Percentiles rank a stretch among this genome's conserved stretches.
phyloP scores from a whole-genome alignment of 257 asterid genomes.

The Misopates orontium region DNA sequence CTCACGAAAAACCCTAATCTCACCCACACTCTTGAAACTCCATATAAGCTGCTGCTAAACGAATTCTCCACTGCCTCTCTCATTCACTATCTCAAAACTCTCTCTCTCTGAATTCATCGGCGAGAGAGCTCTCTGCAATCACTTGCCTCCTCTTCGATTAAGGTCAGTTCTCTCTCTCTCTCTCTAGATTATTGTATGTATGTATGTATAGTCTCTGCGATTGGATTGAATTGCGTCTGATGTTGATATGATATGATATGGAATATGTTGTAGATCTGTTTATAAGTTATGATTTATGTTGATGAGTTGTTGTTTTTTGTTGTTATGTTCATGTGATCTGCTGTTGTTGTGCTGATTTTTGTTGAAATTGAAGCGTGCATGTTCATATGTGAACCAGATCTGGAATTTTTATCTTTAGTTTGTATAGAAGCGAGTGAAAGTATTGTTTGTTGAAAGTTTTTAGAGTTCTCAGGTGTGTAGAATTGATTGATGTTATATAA shows the following conservation, averaged over 20 bases:
- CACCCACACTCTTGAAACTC: too few relatives aligned
- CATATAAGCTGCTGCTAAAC: neutral
- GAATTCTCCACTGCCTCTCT: slow-evolving; percentile 1
- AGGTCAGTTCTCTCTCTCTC: neutral
- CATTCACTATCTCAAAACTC: neutral
- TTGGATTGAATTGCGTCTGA: neutral
- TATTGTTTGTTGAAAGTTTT: too few relatives aligned
- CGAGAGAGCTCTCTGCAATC: slow-evolving; percentile 1
- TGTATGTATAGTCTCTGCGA: neutral
- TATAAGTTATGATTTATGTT: neutral
- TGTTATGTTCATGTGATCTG: too few relatives aligned
- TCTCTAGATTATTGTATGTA: neutral
- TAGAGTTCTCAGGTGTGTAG: too few relatives aligned
- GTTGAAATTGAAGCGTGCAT: too few relatives aligned
- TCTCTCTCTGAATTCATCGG: neutral
- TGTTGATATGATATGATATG: neutral
- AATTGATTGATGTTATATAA: too few relatives aligned
- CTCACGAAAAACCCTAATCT: slow-evolving; percentile 1
- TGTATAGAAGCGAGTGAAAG: too few relatives aligned
- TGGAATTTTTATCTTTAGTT: too few relatives aligned
- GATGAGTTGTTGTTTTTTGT: neutral
- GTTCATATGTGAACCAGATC: too few relatives aligned
- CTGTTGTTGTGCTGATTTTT: too few relatives aligned
- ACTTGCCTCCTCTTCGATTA: too few relatives aligned
- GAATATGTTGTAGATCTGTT: neutral